Base-by-base conservation (phyloP, 2,329 filamentous ascomycete genomes). In the Penicillium sp. region DNA sequence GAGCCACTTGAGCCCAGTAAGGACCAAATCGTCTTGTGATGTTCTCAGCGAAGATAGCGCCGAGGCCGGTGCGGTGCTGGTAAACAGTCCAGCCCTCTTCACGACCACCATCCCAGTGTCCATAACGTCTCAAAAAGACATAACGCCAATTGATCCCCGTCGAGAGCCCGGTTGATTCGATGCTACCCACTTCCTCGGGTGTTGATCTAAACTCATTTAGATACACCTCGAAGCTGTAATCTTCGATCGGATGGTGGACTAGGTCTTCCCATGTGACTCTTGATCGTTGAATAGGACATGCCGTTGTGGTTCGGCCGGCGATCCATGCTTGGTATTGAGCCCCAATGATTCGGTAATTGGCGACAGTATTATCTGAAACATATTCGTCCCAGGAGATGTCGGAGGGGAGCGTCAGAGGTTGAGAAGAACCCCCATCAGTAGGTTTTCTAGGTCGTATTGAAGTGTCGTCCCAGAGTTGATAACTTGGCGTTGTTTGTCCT, bases 321-420 rank as follows among this genome's bases (percentile, higher is more conserved):
- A 50, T 42, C 47, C 47, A 50, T 14, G 47, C 28, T 42, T 50
- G 47, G 3, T 50, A 33, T 42, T 50, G 47, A 2, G 47, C 28
- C 3, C 47, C 47, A 10, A 42, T 41, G 5, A 10, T 12, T 2
- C 28, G 35, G 14, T 42, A 42, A 12, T 33, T 30, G 26, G 26
- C 19, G 4, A 50, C 16, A 3, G 16, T 22, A 0, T 28, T 14
- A 12, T 25, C 14, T 14, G 47, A 42, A 1, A 33, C 10, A 42
- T 33, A 45, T 4, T n/a, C 14, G 2, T 25, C 19, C 43, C 30
- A 45, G 3, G 43, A 25, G 28, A 4, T 7, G 5, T 16, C 43
- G 0, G 17, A 33, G 14, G 14, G 14, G 14, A 16, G 2, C 1
- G 3, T 1, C 0, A 9, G 14, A 35, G 5, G 9, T 1, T 12